Evolutionary conservation across 768 basidiomycete genomes (phyloP).

Genomic region (Postia placenta): DNA sequence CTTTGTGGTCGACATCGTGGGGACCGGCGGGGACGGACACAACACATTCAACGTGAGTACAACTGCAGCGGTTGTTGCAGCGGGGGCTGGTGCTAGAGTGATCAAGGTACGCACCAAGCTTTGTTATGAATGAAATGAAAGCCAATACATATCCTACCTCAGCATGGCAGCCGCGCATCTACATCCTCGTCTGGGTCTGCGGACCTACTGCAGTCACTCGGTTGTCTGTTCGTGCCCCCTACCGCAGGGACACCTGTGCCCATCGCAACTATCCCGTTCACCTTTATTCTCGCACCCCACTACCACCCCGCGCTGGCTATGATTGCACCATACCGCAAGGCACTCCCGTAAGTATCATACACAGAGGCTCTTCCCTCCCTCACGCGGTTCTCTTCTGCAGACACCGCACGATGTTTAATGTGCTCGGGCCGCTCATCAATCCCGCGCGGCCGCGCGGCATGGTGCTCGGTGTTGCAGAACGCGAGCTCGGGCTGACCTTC

Average conservation of each 20-base stretch:
- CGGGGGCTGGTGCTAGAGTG: slow-evolving; percentile 89
- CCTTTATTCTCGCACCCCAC: slow-evolving; percentile 90
- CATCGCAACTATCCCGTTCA: slow-evolving; percentile 72
- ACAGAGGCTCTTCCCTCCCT: not conserved
- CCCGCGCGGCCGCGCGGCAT: slow-evolving; percentile 83
- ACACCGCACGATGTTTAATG: slow-evolving; percentile 88
- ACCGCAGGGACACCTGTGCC: slow-evolving; percentile 47
- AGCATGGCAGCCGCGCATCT: slow-evolving; percentile 90
- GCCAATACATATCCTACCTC: not conserved
- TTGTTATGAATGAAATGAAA: not conserved
- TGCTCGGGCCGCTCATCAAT: slow-evolving; percentile 91
- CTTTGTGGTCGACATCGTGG: slow-evolving; percentile 75
- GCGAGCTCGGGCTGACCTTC: slow-evolving; percentile 75
- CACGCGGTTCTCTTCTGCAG: not conserved
- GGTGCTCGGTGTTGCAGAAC: slow-evolving; percentile 86
- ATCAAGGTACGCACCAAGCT: slow-evolving; percentile 70
- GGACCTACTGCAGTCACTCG: slow-evolving; percentile 83
- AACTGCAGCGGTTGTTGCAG: slow-evolving; percentile 88
- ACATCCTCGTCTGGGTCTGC: slow-evolving; percentile 94
- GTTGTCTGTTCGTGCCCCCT: slow-evolving; percentile 66
- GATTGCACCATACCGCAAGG: slow-evolving; percentile 78
- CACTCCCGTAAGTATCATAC: slow-evolving; percentile 71
- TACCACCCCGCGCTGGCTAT: slow-evolving; percentile 85
- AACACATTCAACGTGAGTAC: slow-evolving; percentile 98
- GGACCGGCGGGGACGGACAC: slow-evolving; percentile 92